Base-by-base conservation (phyloP, 2,329 filamentous ascomycete genomes). In the Penicillium concentricum region DNA sequence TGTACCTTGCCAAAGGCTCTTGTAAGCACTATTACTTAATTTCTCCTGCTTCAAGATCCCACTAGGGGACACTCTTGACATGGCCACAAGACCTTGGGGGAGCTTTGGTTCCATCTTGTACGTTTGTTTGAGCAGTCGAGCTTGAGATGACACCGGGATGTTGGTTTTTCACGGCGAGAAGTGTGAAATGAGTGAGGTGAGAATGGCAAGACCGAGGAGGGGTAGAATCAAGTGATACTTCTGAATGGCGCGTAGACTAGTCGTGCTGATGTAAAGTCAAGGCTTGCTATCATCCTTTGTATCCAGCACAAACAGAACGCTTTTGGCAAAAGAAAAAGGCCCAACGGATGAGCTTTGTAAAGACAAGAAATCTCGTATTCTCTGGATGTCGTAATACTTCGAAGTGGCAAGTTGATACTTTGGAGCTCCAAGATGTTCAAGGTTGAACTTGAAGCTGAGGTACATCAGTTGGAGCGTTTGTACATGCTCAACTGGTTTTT, bases 1-100 rank as follows among this genome's bases (percentile, higher is more conserved):
- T 24, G 54, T 72, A 82, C 80, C 79, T 75, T 74, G 78, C 80
- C 80, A 82, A 58, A 82, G 68, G 51, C 70, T 73, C 51, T 71
- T 72, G 58, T 81, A 71, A 62, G 77, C 73, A 24, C 74, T 70
- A 24, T 73, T 65, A 38, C 76, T 72, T 51, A 79, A 67, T 35
- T 56, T 66, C 49, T 74, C 72, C 44, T 70, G 67, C 48, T 69
- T 67, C 39, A 72, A 67, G 44, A 78, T 69, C 44, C 75, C 71
- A 35, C 72, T 69, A 15, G 73, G 68, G 26, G 76, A 66, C 37
- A 67, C 65, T 44, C 70, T 67, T 28, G 73, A 74, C 45, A 74
- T 75, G 45, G 72, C 72, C 51, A 81, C 69, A 61, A 80, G 70
- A 38, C 75, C 75, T 65, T 72, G 64, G 43, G 78, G 73, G 35